Evolutionary conservation across 1,284 basidiomycete species (phyloP).

Genomic region (Fomitopsis palustris): DNA sequence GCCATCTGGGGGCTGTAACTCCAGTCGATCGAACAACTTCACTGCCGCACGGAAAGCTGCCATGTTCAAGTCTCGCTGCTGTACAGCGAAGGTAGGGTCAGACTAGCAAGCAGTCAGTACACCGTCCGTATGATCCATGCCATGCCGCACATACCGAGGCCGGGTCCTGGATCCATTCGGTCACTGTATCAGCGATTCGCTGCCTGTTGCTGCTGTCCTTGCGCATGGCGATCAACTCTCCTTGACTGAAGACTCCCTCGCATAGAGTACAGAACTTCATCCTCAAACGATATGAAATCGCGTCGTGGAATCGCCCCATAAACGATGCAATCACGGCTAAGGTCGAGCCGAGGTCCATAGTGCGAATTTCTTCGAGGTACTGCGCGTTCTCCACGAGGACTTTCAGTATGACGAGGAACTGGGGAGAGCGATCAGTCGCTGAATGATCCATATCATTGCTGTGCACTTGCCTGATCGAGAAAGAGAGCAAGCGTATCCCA

Average conservation of each 20-base stretch:
- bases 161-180: slow-evolving; percentile 70
- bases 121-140: neutral
- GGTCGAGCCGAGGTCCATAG: slow-evolving; percentile 68
- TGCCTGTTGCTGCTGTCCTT: slow-evolving; percentile 70
- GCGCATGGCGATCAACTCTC: slow-evolving; percentile 58
- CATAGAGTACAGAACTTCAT: slow-evolving; percentile 75
- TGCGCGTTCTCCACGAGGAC: slow-evolving; percentile 75
- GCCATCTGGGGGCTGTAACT: slow-evolving; percentile 60
- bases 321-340: slow-evolving; percentile 64
- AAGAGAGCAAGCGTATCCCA: slow-evolving; percentile 62
- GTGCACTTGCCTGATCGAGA: slow-evolving; percentile 65
- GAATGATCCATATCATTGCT: neutral
- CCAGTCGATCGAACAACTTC: slow-evolving; percentile 73
- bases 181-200: slow-evolving; percentile 67
- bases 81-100: slow-evolving; percentile 25
- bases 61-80: slow-evolving; percentile 66
- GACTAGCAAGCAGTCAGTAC: slow-evolving; percentile 9
- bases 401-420: slow-evolving; percentile 76
- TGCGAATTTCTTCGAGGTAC: slow-evolving; percentile 50
- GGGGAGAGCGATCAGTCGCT: neutral
- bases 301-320: slow-evolving; percentile 59
- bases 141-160: slow-evolving; percentile 36
- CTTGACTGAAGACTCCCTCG: slow-evolving; percentile 63
- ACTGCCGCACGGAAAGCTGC: slow-evolving; percentile 70
- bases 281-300: slow-evolving; percentile 59